Evolutionary conservation across 192 early-diverging fungal genomes (phyloP).

Genomic region (Lobosporangium transversale): DNA sequence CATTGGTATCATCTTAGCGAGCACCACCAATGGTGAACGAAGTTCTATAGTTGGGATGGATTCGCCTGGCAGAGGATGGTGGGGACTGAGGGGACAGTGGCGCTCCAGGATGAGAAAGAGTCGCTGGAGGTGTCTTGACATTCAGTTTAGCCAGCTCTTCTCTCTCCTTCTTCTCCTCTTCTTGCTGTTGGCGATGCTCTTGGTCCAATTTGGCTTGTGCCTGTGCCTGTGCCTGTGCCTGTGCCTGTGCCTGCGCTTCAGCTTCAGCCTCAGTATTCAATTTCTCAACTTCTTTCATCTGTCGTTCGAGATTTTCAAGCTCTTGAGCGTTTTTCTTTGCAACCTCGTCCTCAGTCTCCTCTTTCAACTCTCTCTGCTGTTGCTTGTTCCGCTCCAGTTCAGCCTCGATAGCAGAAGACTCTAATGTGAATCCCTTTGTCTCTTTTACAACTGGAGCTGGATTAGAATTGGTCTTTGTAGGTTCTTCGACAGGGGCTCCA

Average conservation of each 20-base stretch:
- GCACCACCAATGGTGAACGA: conserved; percentile 30
- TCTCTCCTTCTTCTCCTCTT: background rate
- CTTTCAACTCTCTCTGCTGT: conserved; percentile 13
- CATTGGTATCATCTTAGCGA: conserved; percentile 9
- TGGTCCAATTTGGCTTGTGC: too few relatives aligned
- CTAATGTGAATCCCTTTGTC: background rate
- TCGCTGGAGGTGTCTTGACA: background rate
- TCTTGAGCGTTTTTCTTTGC: background rate
- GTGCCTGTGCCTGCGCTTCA: background rate
- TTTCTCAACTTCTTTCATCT: conserved; percentile 15
- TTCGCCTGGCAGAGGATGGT: background rate
- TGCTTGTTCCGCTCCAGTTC: conserved; percentile 30
- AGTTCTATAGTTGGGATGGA: conserved; percentile 37
- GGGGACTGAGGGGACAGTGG: conserved; percentile 3
- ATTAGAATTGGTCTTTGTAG: background rate
- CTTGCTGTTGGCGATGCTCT: conserved; percentile 5
- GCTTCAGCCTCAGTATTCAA: conserved; percentile 11
- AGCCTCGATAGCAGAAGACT: conserved; percentile 19
- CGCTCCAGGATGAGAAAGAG: background rate
- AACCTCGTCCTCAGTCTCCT: background rate
- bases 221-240: background rate
- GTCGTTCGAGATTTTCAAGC: conserved; percentile 3
- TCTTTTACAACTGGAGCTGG: background rate
- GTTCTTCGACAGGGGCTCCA: conserved; percentile 11
- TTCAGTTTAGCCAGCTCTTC: background rate